Evolutionary conservation across 2,329 filamentous ascomycete species (phyloP).

Genomic region (Emmonsia crescens): DNA sequence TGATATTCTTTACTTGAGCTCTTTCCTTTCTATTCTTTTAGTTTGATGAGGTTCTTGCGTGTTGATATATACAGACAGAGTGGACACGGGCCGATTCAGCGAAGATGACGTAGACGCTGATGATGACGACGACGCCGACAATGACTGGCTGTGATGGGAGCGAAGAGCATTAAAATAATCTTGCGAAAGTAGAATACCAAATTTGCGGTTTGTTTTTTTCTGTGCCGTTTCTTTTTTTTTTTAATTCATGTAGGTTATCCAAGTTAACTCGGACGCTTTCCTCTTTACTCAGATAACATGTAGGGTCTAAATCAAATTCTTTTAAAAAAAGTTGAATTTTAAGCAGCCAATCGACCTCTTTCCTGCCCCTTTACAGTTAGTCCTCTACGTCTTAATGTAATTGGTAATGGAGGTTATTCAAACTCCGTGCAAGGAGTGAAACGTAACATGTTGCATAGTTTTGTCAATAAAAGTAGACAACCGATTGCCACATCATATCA

Average conservation of each 20-base stretch:
- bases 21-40: not conserved
- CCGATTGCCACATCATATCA: not conserved
- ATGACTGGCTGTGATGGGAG: slow-evolving; percentile 1
- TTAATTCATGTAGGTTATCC: no score
- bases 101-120: not conserved
- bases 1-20: not conserved
- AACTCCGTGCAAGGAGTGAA: not conserved
- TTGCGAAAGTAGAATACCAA: not conserved
- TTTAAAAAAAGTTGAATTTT: not conserved
- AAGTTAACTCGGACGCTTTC: no score
- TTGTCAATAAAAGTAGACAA: not conserved
- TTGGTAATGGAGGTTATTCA: not conserved
- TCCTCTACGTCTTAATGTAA: no score
- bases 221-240: not conserved
- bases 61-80: not conserved
- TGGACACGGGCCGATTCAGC: not conserved
- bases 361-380: not conserved
- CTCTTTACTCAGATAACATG: no score
- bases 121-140: not conserved
- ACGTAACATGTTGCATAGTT: not conserved
- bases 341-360: no score
- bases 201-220: not conserved
- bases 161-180: not conserved
- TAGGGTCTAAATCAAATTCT: not conserved
- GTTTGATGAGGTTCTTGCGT: not conserved